Base-by-base conservation (phyloP, 129 eudicot species). In the Artemisia argyi region DNA sequence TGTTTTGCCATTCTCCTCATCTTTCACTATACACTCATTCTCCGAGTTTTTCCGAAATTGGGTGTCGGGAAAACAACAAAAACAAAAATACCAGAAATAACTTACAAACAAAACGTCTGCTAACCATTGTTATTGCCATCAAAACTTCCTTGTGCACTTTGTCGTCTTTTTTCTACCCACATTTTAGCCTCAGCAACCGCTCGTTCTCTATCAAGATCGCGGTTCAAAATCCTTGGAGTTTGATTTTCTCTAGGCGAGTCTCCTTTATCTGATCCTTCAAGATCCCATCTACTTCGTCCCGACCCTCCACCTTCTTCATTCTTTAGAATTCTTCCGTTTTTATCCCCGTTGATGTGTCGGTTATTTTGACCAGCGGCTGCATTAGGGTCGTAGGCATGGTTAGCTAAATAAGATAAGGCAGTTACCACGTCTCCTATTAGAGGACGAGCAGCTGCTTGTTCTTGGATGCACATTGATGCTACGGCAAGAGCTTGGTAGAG, bases 101-200 rank as follows among this genome's bases (percentile, higher is more conserved):
- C 74, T 14, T 30, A 30, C 74, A 51, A 63, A 50, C 71, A 67
- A 14, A 42, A 80, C 82, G 12, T 28, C 69, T 30, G n/a, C 58
- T 78, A 72, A 9, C 77, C 77, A 15, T 71, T 78, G 17, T 73
- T 80, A 57, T 68, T 81, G 3, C 80, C 89, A 80, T 91, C 96
- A 66, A 82, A 84, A 83, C 89, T 88, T 19, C 93, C 92, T 79
- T 82, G 86, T 42, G 83, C 89, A 65, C 76, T 85, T 65, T 87
- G 92, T 19, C 96, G 80, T 78, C 96, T 84, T 47, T 94, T 86
- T 35, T 89, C 99, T 7, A 96, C 96, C 99, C 99, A 94, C 96
- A 94, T 88, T 69, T 90, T 94, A 2, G 99, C 97, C 86, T 94
- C 97, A 0, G 99, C 96, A 56, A 90, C 99, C 2, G 97, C 97